A percentile compares a stretch with the other conserved stretches of the same genome.
phyloP scores from a whole-genome alignment of 805 yeast species.

The Saturnispora diversa region DNA sequence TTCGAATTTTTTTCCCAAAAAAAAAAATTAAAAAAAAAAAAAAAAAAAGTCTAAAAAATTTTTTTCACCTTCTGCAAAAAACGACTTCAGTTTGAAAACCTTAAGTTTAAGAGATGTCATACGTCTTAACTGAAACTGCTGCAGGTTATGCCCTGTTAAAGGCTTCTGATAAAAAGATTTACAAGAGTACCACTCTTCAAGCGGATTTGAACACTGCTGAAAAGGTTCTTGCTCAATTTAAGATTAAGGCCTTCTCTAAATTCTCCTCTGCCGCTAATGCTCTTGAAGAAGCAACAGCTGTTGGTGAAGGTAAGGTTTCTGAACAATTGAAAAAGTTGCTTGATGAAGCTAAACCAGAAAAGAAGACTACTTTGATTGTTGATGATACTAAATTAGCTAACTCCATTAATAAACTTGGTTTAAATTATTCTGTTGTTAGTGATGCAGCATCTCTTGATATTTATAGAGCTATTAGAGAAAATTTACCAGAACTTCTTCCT shows the following conservation, averaged over 20 bases:
- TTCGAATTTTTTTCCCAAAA: neutral
- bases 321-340: conserved; percentile 71
- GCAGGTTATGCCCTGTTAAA: conserved; percentile 98
- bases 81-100: no score
- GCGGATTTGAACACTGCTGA: conserved; percentile 76
- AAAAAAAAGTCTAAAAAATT: neutral
- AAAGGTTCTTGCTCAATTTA: conserved; percentile 82
- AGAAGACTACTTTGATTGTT: conserved; percentile 81
- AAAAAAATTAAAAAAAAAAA: conserved; percentile 1
- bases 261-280: conserved; percentile 93
- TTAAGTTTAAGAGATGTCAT: conserved; percentile 47
- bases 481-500: conserved; percentile 88
- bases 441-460: conserved; percentile 94
- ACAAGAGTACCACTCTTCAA: conserved; percentile 69
- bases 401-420: conserved; percentile 88
- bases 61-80: neutral
- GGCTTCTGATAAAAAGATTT: conserved; percentile 94
- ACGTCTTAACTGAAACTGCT: conserved; percentile 93
- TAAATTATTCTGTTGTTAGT: conserved; percentile 79
- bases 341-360: conserved; percentile 68
- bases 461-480: conserved; percentile 91
- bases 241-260: conserved; percentile 92
- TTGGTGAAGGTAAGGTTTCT: conserved; percentile 90
- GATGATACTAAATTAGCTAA: conserved; percentile 95
- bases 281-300: conserved; percentile 85